Conservation (phyloP, 768 basidiomycete genomes). For the Russula compacta region DNA sequence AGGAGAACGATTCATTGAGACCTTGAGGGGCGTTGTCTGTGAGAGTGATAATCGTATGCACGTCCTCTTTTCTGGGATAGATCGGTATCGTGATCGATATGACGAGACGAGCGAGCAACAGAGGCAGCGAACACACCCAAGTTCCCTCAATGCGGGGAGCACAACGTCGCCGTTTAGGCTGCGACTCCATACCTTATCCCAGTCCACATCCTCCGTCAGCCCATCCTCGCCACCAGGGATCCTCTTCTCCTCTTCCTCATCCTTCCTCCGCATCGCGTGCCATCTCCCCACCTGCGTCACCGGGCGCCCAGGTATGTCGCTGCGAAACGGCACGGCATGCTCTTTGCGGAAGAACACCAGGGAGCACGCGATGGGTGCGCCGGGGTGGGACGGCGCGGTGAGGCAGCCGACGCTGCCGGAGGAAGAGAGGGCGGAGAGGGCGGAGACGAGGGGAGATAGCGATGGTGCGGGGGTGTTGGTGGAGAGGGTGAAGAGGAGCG, state of each 20-base stretch:
- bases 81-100: background rate
- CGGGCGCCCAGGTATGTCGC: constrained; percentile 49
- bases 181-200: constrained; percentile 45
- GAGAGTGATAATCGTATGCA: constrained; percentile 40
- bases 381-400: constrained; percentile 35
- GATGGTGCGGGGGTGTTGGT: constrained; percentile 30
- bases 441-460: constrained; percentile 28
- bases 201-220: constrained; percentile 29
- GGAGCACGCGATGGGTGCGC: constrained; percentile 39
- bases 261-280: constrained; percentile 46
- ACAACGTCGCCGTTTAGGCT: constrained; percentile 23
- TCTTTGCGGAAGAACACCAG: constrained; percentile 43
- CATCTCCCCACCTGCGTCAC: constrained; percentile 61
- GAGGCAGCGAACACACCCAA: constrained; percentile 29
- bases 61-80: constrained; percentile 20
- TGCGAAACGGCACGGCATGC: constrained; percentile 45
- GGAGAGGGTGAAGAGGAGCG: constrained; percentile 45
- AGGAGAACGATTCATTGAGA: constrained; percentile 35
- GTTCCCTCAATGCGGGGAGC: constrained; percentile 32
- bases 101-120: background rate
- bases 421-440: constrained; percentile 20
- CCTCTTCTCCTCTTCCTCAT: background rate
- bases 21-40: constrained; percentile 53
- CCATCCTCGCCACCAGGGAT: background rate
- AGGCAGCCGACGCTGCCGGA: constrained; percentile 50